Evolutionary conservation across 2,329 filamentous ascomycete genomes (phyloP).

Genomic region (Didymella pomorum): DNA sequence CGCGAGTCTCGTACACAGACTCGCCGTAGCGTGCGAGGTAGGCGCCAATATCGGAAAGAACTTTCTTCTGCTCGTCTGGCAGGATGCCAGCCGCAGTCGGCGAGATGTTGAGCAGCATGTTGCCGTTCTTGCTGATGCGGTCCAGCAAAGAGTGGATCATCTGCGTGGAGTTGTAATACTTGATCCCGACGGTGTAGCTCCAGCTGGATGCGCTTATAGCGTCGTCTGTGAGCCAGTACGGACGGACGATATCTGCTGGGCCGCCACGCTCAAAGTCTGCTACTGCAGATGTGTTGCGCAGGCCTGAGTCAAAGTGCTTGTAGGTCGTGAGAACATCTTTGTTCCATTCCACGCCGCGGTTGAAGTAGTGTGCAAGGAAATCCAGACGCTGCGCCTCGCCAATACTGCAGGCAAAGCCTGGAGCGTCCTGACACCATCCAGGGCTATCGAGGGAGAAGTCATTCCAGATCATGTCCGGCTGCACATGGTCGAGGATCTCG

Average conservation of each 20-base stretch:
- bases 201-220: not conserved
- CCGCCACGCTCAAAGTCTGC: not conserved
- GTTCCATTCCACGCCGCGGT: not conserved
- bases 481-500: slow-evolving; percentile 2
- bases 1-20: not conserved
- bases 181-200: not conserved
- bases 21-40: not conserved
- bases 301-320: not conserved
- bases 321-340: not conserved
- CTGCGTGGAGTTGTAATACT: not conserved
- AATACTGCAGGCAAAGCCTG: not conserved
- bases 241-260: not conserved
- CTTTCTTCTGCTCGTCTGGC: not conserved
- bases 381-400: not conserved
- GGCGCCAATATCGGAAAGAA: not conserved
- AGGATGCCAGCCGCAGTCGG: not conserved
- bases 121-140: slow-evolving; percentile 5
- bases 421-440: not conserved
- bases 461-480: not conserved
- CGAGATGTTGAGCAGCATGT: slow-evolving; percentile 9
- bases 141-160: slow-evolving; percentile 8
- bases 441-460: not conserved
- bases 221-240: not conserved
- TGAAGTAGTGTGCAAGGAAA: not conserved
- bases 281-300: not conserved